phyloP scores from a whole-genome alignment of 2,329 filamentous ascomycete genomes.

The Penicillium sp. region DNA sequence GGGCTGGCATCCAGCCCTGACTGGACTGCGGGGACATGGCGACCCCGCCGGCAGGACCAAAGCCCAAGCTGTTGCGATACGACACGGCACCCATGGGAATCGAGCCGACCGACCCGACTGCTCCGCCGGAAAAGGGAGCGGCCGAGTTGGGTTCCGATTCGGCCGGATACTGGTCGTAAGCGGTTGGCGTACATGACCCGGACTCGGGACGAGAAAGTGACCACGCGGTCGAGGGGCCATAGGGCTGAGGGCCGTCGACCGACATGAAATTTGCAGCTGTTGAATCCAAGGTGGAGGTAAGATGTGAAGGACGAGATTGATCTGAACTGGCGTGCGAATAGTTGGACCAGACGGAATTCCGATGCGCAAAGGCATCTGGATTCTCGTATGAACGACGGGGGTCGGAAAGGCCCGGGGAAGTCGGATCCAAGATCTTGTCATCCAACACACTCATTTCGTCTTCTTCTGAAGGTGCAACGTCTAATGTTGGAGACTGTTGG shows the following conservation, averaged over 20 bases:
- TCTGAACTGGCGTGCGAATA: constrained; percentile 40
- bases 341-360: constrained; percentile 49
- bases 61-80: constrained; percentile 47
- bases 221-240: constrained; percentile 50
- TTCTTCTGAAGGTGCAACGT: constrained; percentile 41
- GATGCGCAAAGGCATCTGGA: constrained; percentile 49
- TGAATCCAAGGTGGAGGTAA: constrained; percentile 45
- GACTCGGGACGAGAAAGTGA: constrained; percentile 56
- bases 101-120: constrained; percentile 37
- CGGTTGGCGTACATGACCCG: constrained; percentile 68
- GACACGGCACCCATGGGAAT: constrained; percentile 38
- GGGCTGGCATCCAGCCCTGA: constrained; percentile 50
- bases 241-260: constrained; percentile 47
- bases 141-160: constrained; percentile 47
- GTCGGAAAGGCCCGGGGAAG: constrained; percentile 46
- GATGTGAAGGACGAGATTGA: constrained; percentile 39
- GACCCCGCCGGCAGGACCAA: constrained; percentile 44
- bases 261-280: constrained; percentile 59
- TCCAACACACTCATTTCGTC: constrained; percentile 51
- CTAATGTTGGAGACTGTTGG: constrained; percentile 40
- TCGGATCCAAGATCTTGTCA: constrained; percentile 48
- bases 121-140: constrained; percentile 40
- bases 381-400: constrained; percentile 42
- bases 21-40: constrained; percentile 59
- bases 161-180: constrained; percentile 58